Conservation (phyloP, 2,329 filamentous ascomycete species). For the Aspergillus phoenicis region DNA sequence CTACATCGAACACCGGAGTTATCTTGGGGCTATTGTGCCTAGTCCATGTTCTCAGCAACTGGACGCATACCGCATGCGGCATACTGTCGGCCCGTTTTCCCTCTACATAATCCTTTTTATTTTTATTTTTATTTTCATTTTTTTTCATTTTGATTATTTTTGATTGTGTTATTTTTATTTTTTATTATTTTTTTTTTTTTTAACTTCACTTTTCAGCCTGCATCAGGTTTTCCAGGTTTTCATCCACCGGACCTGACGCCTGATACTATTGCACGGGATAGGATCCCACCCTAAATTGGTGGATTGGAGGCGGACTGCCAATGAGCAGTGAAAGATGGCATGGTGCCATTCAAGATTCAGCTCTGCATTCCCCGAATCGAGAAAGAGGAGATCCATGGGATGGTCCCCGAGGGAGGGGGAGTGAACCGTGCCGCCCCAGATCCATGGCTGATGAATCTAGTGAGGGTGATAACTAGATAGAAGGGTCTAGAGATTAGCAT, state of each 20-base stretch:
- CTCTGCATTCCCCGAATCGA: slow-evolving; percentile 19
- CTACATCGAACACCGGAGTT: slow-evolving; percentile 20
- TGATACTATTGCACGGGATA: slow-evolving; percentile 15
- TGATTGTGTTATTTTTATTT: not conserved
- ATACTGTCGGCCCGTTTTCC: slow-evolving; percentile 14
- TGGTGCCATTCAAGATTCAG: slow-evolving; percentile 17
- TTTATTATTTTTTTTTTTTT: not conserved
- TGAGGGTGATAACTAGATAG: slow-evolving; percentile 15
- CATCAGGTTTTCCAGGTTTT: not conserved
- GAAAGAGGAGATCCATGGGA: slow-evolving; percentile 21
- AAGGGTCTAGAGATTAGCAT: slow-evolving; percentile 13
- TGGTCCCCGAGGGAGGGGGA: slow-evolving; percentile 6
- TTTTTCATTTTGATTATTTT: not conserved
- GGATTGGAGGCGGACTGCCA: slow-evolving; percentile 15
- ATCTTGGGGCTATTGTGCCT: slow-evolving; percentile 12
- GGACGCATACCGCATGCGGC: slow-evolving; percentile 15
- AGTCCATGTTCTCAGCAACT: slow-evolving; percentile 13
- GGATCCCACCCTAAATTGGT: slow-evolving; percentile 14
- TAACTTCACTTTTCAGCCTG: not conserved
- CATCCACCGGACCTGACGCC: not conserved
- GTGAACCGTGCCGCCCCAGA: slow-evolving; percentile 13
- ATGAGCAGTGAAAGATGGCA: slow-evolving; percentile 19
- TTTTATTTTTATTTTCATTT: too few species aligned
- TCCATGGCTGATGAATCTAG: slow-evolving; percentile 12
- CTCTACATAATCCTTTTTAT: not conserved